phyloP scores from a whole-genome alignment of 1,284 basidiomycete species.

The Apiotrichum mycotoxinovorans region DNA sequence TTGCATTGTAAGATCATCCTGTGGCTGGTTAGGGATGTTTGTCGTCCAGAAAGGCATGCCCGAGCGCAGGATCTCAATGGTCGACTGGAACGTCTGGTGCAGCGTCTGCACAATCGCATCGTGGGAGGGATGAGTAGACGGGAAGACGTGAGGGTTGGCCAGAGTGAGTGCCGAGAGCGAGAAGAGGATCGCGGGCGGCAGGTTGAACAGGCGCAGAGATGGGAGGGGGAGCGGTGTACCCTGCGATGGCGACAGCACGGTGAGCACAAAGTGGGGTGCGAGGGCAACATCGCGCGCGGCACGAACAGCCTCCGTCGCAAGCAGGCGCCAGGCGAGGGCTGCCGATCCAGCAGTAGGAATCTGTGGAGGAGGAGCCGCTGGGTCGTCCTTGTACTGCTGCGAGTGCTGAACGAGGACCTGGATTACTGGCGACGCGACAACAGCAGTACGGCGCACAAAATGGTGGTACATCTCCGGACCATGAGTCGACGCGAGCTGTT shows the following conservation, averaged over 20 bases:
- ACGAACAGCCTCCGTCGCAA: constrained; percentile 44
- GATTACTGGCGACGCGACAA: constrained; percentile 56
- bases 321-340: constrained; percentile 46
- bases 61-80: constrained; percentile 40
- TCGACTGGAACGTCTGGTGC: constrained; percentile 38
- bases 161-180: constrained; percentile 44
- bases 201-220: constrained; percentile 43
- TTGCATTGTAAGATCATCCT: constrained; percentile 44
- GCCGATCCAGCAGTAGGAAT: constrained; percentile 36
- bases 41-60: constrained; percentile 41
- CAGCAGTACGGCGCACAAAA: constrained; percentile 87
- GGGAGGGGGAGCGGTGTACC: constrained; percentile 44
- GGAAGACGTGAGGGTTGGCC: constrained; percentile 44
- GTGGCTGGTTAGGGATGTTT: constrained; percentile 33
- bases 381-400: constrained; percentile 43
- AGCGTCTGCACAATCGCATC: constrained; percentile 38
- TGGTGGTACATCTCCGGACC: constrained; percentile 92
- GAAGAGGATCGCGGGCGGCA: constrained; percentile 43
- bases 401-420: constrained; percentile 43
- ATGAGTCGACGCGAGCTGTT: constrained; percentile 86
- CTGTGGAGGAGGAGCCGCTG: constrained; percentile 41
- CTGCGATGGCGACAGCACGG: constrained; percentile 45
- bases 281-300: constrained; percentile 47
- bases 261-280: constrained; percentile 46
- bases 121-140: constrained; percentile 34